These are phyloP conservation scores for Camellia oleifera DNA, from an alignment of 179 eudicot species.

Conservation along the genomic window DNA sequence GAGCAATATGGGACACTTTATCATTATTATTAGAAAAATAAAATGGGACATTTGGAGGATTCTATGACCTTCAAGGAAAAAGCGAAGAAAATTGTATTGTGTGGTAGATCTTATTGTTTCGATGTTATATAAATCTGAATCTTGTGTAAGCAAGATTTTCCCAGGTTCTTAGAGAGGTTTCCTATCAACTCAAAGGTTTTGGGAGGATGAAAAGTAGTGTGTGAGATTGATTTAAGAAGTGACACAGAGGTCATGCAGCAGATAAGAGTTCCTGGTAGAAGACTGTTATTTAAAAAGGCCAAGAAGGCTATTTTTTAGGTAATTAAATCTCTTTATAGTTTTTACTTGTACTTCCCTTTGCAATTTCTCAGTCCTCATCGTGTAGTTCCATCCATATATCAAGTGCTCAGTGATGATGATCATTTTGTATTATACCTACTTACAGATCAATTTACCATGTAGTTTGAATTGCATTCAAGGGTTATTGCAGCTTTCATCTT, in stretches of 20 bases:
- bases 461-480: neutral
- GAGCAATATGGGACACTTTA: neutral
- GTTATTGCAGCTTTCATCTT: conserved; percentile 5
- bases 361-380: neutral
- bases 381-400: neutral
- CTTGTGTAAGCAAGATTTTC: neutral
- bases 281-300: neutral
- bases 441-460: neutral
- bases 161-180: neutral
- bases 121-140: neutral
- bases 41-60: neutral
- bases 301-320: neutral
- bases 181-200: neutral
- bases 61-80: neutral
- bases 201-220: neutral
- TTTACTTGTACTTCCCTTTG: neutral
- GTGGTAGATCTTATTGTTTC: too few species aligned
- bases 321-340: neutral
- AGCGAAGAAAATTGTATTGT: too few species aligned
- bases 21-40: neutral
- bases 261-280: neutral
- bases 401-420: neutral
- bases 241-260: conserved; percentile 1
- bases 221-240: neutral
- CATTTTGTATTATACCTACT: neutral